Conservation (phyloP, 2,329 filamentous ascomycete species). For the Penicillium sp. region DNA sequence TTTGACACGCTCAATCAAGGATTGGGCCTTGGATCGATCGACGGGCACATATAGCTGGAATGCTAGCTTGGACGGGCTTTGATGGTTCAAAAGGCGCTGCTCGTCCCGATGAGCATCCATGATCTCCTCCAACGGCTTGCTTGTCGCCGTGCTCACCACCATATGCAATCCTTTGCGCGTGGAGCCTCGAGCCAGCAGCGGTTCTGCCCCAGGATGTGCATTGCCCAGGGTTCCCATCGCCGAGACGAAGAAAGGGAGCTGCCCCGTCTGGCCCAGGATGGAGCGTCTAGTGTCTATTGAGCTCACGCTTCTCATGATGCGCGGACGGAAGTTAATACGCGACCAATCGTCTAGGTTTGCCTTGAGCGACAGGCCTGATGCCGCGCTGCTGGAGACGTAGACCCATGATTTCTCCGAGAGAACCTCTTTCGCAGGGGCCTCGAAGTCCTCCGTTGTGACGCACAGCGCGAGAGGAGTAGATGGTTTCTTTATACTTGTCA, state of each 20-base stretch:
- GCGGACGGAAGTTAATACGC: constrained; percentile 22
- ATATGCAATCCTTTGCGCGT: constrained; percentile 21
- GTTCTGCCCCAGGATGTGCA: constrained; percentile 19
- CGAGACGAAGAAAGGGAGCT: constrained; percentile 21
- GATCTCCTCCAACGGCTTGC: constrained; percentile 21
- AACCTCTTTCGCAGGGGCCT: constrained; percentile 18
- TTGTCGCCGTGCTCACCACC: constrained; percentile 23
- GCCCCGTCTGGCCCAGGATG: constrained; percentile 14
- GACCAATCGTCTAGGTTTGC: constrained; percentile 24
- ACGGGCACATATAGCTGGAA: constrained; percentile 22
- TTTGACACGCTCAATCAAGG: constrained; percentile 20
- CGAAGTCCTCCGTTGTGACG: constrained; percentile 17
- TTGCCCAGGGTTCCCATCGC: constrained; percentile 23
- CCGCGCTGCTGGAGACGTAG: constrained; percentile 23
- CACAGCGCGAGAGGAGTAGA: constrained; percentile 10
- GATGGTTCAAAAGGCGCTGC: constrained; percentile 11
- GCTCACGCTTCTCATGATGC: constrained; percentile 22
- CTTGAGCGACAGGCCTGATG: constrained; percentile 18
- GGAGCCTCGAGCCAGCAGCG: constrained; percentile 16
- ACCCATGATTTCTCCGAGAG: constrained; percentile 24
- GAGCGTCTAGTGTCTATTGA: constrained; percentile 16
- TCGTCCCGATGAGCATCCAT: constrained; percentile 22
- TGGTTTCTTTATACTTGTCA: constrained; percentile 10
- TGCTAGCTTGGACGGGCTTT: constrained; percentile 17
- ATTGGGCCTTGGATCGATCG: constrained; percentile 16